phyloP scores from a whole-genome alignment of 2,329 filamentous ascomycete genomes.

The Niveomyces coronatus region DNA sequence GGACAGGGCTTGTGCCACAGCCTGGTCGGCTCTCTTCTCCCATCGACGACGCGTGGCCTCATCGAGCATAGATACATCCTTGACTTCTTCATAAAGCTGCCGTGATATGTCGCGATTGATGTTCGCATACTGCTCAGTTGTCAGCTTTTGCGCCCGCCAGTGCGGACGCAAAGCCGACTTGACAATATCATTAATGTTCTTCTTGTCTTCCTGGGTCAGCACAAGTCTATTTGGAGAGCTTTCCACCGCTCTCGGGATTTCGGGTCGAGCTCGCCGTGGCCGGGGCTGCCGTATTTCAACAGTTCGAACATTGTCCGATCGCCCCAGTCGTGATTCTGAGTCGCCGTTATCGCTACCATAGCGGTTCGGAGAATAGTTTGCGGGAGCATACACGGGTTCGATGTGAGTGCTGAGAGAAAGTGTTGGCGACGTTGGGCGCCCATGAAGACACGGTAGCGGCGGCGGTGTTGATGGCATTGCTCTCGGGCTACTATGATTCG shows the following conservation, averaged over 20 bases:
- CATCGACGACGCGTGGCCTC: conserved; percentile 57
- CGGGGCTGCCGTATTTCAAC: conserved; percentile 44
- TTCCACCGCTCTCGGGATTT: conserved; percentile 43
- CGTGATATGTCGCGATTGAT: conserved; percentile 88
- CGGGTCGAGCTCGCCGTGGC: conserved; percentile 33
- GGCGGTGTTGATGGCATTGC: conserved; percentile 60
- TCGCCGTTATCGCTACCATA: conserved; percentile 37
- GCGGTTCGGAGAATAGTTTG: conserved; percentile 58
- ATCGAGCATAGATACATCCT: conserved; percentile 47
- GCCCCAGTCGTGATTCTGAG: conserved; percentile 25
- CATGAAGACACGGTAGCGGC: conserved; percentile 43
- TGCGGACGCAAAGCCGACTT: conserved; percentile 71
- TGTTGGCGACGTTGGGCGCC: conserved; percentile 53
- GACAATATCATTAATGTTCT: conserved; percentile 82
- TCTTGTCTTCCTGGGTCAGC: conserved; percentile 75
- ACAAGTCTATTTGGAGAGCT: conserved; percentile 54
- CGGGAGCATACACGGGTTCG: conserved; percentile 63
- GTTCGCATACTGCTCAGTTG: conserved; percentile 79
- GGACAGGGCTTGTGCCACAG: conserved; percentile 67
- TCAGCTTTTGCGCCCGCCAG: conserved; percentile 70
- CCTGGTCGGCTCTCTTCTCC: conserved; percentile 65
- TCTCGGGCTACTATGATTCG: conserved; percentile 55
- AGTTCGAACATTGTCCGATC: conserved; percentile 20
- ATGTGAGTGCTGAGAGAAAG: conserved; percentile 60
- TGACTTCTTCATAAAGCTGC: conserved; percentile 67